A percentile compares a stretch with the other conserved stretches of the same genome.
Conservation (phyloP, 2,329 filamentous ascomycete genomes). For the Phialemoniopsis sp. region DNA sequence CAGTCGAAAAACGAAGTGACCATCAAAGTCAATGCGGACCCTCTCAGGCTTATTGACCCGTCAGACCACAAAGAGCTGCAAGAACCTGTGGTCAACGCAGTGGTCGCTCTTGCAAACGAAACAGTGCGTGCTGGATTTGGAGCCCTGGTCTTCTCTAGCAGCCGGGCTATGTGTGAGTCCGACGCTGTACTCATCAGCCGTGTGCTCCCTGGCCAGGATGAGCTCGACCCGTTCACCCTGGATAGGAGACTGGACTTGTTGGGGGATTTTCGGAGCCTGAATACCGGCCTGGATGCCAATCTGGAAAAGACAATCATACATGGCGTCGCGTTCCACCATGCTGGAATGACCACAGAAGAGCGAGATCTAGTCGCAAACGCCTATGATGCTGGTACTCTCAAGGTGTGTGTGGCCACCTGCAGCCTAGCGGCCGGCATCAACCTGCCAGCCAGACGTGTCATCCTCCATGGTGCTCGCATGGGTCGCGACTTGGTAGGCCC, state of each 20-base stretch:
- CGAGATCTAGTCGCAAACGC: constrained; percentile 66
- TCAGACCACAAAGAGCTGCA: constrained; percentile 59
- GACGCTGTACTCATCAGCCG: constrained; percentile 66
- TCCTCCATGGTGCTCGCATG: constrained; percentile 72
- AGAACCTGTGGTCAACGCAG: constrained; percentile 64
- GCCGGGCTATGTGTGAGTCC: constrained; percentile 61
- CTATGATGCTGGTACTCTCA: constrained; percentile 64
- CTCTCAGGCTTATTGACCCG: constrained; percentile 33
- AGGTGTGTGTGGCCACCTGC: constrained; percentile 72
- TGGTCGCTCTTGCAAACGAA: constrained; percentile 65
- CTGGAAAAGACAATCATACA: constrained; percentile 60
- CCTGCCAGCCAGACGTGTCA: constrained; percentile 67
- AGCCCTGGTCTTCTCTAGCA: constrained; percentile 70
- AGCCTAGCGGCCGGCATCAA: constrained; percentile 83
- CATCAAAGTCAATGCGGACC: constrained; percentile 32
- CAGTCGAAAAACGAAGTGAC: constrained; percentile 23
- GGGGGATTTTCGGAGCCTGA: constrained; percentile 60
- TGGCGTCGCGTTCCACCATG: constrained; percentile 72
- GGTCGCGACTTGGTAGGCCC: constrained; percentile 73
- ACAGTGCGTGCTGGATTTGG: constrained; percentile 67
- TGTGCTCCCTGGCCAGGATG: constrained; percentile 51
- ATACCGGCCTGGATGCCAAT: constrained; percentile 60
- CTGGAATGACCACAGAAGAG: constrained; percentile 70
- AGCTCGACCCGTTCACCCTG: constrained; percentile 41
- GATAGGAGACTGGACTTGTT: constrained; percentile 61